These are phyloP conservation scores for Drechslerella stenobrocha DNA, from an alignment of 2,329 filamentous ascomycete genomes.

Conservation along the genomic window DNA sequence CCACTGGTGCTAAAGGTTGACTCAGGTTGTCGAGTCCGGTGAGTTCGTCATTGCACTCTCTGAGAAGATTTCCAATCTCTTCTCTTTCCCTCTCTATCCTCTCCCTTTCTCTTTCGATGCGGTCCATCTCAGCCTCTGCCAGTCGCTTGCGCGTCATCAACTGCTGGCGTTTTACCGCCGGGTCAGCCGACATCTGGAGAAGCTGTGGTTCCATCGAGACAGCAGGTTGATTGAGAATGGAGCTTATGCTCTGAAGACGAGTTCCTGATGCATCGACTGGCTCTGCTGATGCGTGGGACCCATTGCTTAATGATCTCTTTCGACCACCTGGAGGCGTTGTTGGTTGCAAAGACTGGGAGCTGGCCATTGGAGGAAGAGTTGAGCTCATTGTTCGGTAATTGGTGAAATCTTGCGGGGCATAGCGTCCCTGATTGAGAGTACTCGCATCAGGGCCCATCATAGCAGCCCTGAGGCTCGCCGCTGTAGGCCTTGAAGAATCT, in stretches of 20 bases:
- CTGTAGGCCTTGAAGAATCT: constrained; percentile 4
- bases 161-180: constrained; percentile 35
- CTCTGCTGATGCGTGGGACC: constrained; percentile 27
- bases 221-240: constrained; percentile 36
- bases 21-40: constrained; percentile 15
- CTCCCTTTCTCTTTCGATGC: constrained; percentile 25
- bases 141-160: constrained; percentile 38
- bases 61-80: constrained; percentile 24
- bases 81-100: constrained; percentile 26
- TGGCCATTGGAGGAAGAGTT: constrained; percentile 34
- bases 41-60: constrained; percentile 30
- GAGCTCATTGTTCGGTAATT: constrained; percentile 32
- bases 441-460: constrained; percentile 41
- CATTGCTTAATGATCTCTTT: constrained; percentile 39
- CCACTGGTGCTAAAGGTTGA: constrained; percentile 13
- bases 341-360: constrained; percentile 20
- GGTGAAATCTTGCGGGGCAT: constrained; percentile 44
- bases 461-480: constrained; percentile 30
- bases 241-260: constrained; percentile 37
- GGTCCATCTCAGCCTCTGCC: constrained; percentile 38
- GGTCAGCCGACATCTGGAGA: constrained; percentile 36
- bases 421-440: constrained; percentile 21
- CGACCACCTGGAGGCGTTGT: constrained; percentile 24
- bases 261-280: constrained; percentile 19
- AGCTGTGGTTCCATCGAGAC: constrained; percentile 27